Evolutionary conservation across 495 filamentous ascomycete species (phyloP), one percentile per base, ranked within the genome.

Genomic region (Trypethelium eluteriae): DNA sequence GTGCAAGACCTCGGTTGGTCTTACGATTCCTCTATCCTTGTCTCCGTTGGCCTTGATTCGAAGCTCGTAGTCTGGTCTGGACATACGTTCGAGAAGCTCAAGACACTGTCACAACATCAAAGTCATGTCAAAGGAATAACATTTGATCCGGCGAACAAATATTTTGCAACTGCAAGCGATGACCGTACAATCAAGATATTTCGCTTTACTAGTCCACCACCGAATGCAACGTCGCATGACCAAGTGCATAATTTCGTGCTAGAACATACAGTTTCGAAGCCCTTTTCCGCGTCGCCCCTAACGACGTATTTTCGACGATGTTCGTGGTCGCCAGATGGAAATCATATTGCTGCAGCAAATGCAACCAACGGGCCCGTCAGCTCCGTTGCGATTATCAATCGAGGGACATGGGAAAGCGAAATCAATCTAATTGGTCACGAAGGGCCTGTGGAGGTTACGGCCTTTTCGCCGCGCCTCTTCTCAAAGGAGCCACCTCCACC

Each of bases 51-150:
- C 2, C 81, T 99, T 67, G 94, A 99, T 77, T 98, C 95, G 32
- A 98, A 98, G 77, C 87, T 98, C 18, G 95, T 99, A 56, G 88
- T 98, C 14, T 99, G 94, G 94, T 96, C 92, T 2, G 94, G 94
- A 16, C 87, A 92, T 76, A 97, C 93, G 18, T 99, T 99, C 70
- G 94, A 99, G 77, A 97, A 96, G 79, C 82, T 99, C 63, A 98
- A 97, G 81, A 91, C 88, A 2, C 80, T 99, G 11, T 85, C 89
- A 7, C 85, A 90, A 49, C 94, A 99, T 72, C 90, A 95, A 73
- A 96, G 92, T 73, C 94, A 97, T 73, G 95, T 99, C 74, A 99
- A 99, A 76, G 94, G 94, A 35, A 90, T 99, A 72, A 96, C 92
- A 1, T 99, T 99, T 73, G 94, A 99, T 73, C 94, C 94, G 1